Percentiles rank a stretch among this genome's conserved stretches.
These are phyloP conservation scores for Russula dissimulans DNA, from an alignment of 768 basidiomycete genomes.

Conservation along the genomic window DNA sequence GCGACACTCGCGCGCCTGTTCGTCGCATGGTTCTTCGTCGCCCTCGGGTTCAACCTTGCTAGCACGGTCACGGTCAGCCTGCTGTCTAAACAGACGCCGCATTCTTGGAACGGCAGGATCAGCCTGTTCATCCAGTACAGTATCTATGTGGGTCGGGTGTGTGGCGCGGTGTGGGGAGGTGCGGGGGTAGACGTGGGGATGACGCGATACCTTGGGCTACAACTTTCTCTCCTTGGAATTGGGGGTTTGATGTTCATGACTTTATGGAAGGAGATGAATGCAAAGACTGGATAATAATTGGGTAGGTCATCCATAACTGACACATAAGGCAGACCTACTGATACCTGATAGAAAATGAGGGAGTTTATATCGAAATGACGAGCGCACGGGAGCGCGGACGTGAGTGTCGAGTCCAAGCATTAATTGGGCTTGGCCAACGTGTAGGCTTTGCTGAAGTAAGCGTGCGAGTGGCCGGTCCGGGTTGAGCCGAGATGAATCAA, in stretches of 20 bases:
- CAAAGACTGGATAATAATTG: conserved; percentile 46
- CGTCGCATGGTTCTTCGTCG: conserved; percentile 46
- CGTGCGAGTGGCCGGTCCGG: no score
- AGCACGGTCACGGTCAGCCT: conserved; percentile 59
- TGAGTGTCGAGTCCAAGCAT: no score
- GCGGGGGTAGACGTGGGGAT: conserved; percentile 52
- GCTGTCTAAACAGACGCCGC: conserved; percentile 60
- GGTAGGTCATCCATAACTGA: not conserved
- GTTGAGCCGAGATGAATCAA: no score
- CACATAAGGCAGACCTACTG: no score
- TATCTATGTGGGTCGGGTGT: conserved; percentile 56
- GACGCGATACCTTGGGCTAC: conserved; percentile 47
- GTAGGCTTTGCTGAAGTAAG: no score
- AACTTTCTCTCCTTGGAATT: conserved; percentile 51
- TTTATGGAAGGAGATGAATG: conserved; percentile 56
- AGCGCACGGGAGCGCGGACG: no score
- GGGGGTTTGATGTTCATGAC: conserved; percentile 45
- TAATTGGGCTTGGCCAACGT: no score
- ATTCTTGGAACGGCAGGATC: conserved; percentile 47
- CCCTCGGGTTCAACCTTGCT: conserved; percentile 66
- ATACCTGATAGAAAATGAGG: no score
- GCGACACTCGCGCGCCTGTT: conserved; percentile 42
- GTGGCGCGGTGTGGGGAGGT: conserved; percentile 62
- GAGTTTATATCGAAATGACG: no score
- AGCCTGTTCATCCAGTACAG: conserved; percentile 60